Conservation (phyloP, 495 filamentous ascomycete species). For the Tuber melanosporum region DNA sequence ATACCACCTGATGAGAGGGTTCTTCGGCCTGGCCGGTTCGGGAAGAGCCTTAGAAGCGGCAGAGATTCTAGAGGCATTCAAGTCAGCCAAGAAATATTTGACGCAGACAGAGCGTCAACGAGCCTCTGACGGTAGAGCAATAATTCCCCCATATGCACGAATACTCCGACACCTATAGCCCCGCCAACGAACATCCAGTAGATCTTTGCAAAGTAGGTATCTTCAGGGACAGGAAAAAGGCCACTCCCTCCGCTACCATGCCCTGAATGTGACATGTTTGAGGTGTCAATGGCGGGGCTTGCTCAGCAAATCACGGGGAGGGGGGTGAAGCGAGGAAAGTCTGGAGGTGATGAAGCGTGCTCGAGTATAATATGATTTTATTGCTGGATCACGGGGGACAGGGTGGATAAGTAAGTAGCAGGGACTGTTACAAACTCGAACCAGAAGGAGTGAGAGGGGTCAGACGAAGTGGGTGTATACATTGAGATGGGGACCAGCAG, state of each 20-base stretch:
- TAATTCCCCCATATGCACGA: slow-evolving; percentile 49
- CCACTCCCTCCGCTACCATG: slow-evolving; percentile 14
- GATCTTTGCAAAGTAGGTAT: slow-evolving; percentile 49
- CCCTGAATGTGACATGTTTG: slow-evolving; percentile 21
- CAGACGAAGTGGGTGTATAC: neutral
- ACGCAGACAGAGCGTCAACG: slow-evolving; percentile 3
- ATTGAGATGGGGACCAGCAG: neutral
- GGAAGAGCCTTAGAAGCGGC: slow-evolving; percentile 43
- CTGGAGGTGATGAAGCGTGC: neutral
- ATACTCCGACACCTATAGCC: slow-evolving; percentile 49
- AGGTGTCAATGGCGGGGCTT: neutral
- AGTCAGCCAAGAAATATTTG: slow-evolving; percentile 5
- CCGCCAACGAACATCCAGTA: slow-evolving; percentile 60
- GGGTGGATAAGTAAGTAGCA: neutral
- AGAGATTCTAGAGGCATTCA: slow-evolving; percentile 38
- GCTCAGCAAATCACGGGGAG: neutral
- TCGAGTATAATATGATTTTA: neutral
- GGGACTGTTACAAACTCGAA: neutral
- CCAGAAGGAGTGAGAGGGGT: neutral
- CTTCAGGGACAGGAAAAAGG: slow-evolving; percentile 14
- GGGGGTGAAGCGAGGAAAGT: neutral
- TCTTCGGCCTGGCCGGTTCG: slow-evolving; percentile 61
- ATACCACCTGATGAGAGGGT: slow-evolving; percentile 50
- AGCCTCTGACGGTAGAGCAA: slow-evolving; percentile 50
- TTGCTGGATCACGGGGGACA: neutral